Percentiles rank a stretch among this genome's conserved stretches.
phyloP scores from a whole-genome alignment of 768 basidiomycete genomes.

The Cantharellus anzutake region DNA sequence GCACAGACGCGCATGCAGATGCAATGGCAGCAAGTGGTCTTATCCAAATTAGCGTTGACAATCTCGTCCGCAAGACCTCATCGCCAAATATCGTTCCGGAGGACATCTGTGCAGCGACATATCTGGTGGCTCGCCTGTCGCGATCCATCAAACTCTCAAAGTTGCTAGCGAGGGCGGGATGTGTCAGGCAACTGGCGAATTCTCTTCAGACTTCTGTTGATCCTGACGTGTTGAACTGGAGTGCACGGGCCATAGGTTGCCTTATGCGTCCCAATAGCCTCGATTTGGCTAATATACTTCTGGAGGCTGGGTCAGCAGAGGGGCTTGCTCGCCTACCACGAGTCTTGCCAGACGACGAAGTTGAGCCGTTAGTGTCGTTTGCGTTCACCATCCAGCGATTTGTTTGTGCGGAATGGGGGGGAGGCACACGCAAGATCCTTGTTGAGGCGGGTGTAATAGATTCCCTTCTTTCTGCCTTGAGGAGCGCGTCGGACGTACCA shows the following conservation, averaged over 20 bases:
- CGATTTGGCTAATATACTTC: slow-evolving; percentile 5
- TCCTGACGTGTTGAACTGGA: slow-evolving; percentile 7
- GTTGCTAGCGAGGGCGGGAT: slow-evolving; percentile 3
- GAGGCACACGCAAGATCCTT: slow-evolving; percentile 4
- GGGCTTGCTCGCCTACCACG: slow-evolving; percentile 5
- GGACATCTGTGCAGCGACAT: slow-evolving; percentile 2
- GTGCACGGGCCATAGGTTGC: slow-evolving; percentile 6
- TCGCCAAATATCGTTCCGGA: neutral
- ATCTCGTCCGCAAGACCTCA: slow-evolving; percentile 1
- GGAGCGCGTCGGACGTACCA: slow-evolving; percentile 4
- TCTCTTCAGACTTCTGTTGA: neutral
- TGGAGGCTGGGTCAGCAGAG: slow-evolving; percentile 5
- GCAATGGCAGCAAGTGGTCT: neutral
- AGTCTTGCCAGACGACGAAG: slow-evolving; percentile 4
- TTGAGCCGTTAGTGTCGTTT: slow-evolving; percentile 4
- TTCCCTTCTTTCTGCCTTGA: slow-evolving; percentile 4
- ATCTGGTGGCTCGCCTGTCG: slow-evolving; percentile 5
- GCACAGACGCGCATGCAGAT: slow-evolving; percentile 4
- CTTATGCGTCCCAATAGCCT: slow-evolving; percentile 8
- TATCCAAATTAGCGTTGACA: neutral
- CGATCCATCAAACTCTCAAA: slow-evolving; percentile 6
- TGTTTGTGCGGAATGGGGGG: slow-evolving; percentile 1
- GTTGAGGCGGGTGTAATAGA: slow-evolving; percentile 7
- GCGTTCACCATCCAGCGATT: slow-evolving; percentile 8
- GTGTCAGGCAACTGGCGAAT: slow-evolving; percentile 2